These are phyloP conservation scores for Aureobasidium sp. DNA, from an alignment of 2,329 filamentous ascomycete species.

Conservation along the genomic window DNA sequence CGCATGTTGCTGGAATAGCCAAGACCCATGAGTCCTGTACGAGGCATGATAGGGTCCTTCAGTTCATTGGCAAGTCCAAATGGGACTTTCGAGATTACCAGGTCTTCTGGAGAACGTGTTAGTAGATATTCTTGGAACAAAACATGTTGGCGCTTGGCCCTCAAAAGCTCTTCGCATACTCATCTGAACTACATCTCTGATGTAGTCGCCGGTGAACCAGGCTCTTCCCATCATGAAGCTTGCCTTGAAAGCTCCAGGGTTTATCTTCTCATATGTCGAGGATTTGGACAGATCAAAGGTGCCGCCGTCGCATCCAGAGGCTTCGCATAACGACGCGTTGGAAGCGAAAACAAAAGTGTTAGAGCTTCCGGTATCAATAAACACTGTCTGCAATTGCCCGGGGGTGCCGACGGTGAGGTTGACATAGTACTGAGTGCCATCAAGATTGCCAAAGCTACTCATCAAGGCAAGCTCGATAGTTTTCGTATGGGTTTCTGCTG, in stretches of 20 bases:
- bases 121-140: background rate
- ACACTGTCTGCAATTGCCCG: constrained; percentile 24
- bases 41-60: background rate
- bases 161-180: background rate
- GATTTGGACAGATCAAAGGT: constrained; percentile 22
- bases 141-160: background rate
- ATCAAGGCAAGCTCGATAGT: background rate
- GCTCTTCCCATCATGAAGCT: background rate
- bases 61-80: constrained; percentile 25
- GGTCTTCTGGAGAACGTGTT: constrained; percentile 16
- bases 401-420: constrained; percentile 26
- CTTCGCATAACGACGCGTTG: constrained; percentile 18
- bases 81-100: constrained; percentile 21
- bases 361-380: constrained; percentile 27
- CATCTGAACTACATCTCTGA: background rate
- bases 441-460: background rate
- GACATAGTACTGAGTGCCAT: background rate
- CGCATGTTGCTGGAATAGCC: constrained; percentile 23
- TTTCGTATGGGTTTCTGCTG: background rate
- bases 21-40: constrained; percentile 25
- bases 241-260: constrained; percentile 11
- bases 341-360: constrained; percentile 27
- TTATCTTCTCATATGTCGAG: constrained; percentile 21
- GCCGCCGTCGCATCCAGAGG: constrained; percentile 21
- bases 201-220: background rate